Base-by-base conservation (phyloP, 2,329 filamentous ascomycete species). In the Gliomastix tumulicola region DNA sequence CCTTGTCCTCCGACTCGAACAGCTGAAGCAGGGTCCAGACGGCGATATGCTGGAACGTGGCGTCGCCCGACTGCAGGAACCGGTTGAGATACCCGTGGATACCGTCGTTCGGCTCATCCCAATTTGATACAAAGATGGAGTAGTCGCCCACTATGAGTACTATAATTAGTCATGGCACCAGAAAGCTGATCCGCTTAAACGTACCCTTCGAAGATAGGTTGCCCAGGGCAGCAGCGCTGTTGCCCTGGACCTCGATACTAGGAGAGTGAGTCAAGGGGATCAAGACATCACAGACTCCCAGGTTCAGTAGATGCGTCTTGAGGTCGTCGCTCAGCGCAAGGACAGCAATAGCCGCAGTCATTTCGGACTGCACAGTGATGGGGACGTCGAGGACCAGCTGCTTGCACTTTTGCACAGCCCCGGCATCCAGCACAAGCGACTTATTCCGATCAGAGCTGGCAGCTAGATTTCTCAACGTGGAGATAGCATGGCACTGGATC, bases 341-440 rank as follows among this genome's bases (percentile, higher is more conserved):
- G 12, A 98, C 92, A 25, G 92, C 92, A 60, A 98, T 96, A 2
- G 92, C 92, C n/a, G 92, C 92, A 5, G 92, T 98, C 92, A 98
- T 98, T 61, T 98, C 92, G 3, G 89, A 96, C 58, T 98, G 92
- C 3, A 98, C 92, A 27, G 86, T 90, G 34, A 97, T 74, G 0
- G 92, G 88, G 4, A 97, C 92, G 38, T 94, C 83, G 15, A 98
- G 70, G 18, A 98, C 89, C 36, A 98, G 73, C 55, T 97, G 88
- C 64, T 96, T 97, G 79, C 92, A 98, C 60, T 97, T 97, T 57
- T 97, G 88, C 27, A 98, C 92, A 3, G 92, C 92, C 18, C 92
- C 92, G 22, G 92, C 92, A 61, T 97, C 88, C 34, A 98, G 68
- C 2, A 98, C 92, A n/a, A 98, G 74, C 40, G 94, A 86, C 66